Evolutionary conservation across 2,329 filamentous ascomycete species (phyloP).

Genomic region (Blumeriella jaapii): DNA sequence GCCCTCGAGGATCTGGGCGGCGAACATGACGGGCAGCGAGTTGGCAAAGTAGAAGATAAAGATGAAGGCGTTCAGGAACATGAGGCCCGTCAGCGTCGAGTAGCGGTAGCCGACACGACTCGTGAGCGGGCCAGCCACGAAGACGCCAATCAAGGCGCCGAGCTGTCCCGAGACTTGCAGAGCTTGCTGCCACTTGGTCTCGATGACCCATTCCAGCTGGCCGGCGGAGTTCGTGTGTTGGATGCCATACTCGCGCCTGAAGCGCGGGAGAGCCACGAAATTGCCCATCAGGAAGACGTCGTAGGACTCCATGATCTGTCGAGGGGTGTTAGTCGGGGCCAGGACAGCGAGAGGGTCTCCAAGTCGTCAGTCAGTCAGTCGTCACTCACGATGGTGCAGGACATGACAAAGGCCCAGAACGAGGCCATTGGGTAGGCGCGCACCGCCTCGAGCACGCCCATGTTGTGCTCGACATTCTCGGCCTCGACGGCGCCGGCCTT

Average conservation of each 20-base stretch:
- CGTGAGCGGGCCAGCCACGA: conserved; percentile 48
- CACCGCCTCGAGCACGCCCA: conserved; percentile 38
- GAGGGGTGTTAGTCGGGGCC: conserved; percentile 4
- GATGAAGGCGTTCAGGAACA: conserved; percentile 47
- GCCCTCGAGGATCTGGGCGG: conserved; percentile 48
- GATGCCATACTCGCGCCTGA: conserved; percentile 37
- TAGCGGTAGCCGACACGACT: conserved; percentile 47
- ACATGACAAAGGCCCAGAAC: conserved; percentile 45
- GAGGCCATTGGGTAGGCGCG: conserved; percentile 41
- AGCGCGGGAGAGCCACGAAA: conserved; percentile 42
- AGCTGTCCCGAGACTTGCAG: conserved; percentile 42
- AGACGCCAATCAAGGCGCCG: conserved; percentile 49
- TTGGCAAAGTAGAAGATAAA: conserved; percentile 52
- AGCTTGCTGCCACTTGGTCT: conserved; percentile 44
- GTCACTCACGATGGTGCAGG: conserved; percentile 22
- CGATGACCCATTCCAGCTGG: conserved; percentile 30
- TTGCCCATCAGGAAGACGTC: conserved; percentile 49
- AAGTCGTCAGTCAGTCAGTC: background rate
- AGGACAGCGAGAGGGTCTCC: background rate
- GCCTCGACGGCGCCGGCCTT: conserved; percentile 32
- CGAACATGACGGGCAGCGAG: conserved; percentile 32
- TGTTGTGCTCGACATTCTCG: conserved; percentile 41
- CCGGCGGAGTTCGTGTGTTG: conserved; percentile 13
- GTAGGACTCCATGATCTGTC: conserved; percentile 55
- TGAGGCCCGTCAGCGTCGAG: conserved; percentile 40